Evolutionary conservation across 1,284 basidiomycete genomes (phyloP).

Genomic region (Leccinum huronense): DNA sequence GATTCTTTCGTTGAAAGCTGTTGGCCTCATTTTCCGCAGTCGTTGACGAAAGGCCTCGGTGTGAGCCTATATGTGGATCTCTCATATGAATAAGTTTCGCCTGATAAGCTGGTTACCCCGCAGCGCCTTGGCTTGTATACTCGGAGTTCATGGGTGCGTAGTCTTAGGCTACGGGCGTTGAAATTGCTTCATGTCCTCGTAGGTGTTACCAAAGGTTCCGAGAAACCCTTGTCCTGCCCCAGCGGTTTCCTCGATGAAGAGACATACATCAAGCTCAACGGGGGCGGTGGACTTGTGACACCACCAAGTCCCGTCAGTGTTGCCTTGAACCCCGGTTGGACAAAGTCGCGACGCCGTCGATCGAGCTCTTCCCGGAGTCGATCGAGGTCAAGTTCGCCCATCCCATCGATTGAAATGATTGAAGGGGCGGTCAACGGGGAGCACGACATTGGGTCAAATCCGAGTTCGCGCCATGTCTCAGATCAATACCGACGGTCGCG

Average conservation of each 20-base stretch:
- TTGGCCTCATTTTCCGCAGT: constrained; percentile 63
- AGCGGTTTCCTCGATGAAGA: constrained; percentile 43
- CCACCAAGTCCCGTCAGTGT: constrained; percentile 72
- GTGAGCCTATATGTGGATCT: constrained; percentile 10
- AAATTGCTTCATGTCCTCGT: neutral
- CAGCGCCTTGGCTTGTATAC: constrained; percentile 64
- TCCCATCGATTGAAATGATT: constrained; percentile 38
- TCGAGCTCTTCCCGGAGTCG: constrained; percentile 33
- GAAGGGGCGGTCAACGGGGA: constrained; percentile 27
- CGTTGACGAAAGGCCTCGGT: constrained; percentile 59
- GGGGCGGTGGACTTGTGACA: constrained; percentile 57
- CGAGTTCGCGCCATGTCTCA: constrained; percentile 31
- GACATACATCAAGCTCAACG: constrained; percentile 41
- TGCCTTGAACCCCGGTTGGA: constrained; percentile 54
- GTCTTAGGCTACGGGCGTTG: neutral
- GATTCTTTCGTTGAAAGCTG: constrained; percentile 52
- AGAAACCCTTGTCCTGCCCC: constrained; percentile 41
- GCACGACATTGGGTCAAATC: constrained; percentile 22
- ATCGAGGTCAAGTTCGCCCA: constrained; percentile 33
- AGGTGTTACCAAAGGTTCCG: constrained; percentile 71
- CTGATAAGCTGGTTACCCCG: neutral
- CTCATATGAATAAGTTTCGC: neutral
- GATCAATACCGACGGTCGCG: constrained; percentile 35
- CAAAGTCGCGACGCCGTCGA: constrained; percentile 36
- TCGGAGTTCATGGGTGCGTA: constrained; percentile 61